Conservation (phyloP, 495 filamentous ascomycete species). For the Daldinia vernicosa region DNA sequence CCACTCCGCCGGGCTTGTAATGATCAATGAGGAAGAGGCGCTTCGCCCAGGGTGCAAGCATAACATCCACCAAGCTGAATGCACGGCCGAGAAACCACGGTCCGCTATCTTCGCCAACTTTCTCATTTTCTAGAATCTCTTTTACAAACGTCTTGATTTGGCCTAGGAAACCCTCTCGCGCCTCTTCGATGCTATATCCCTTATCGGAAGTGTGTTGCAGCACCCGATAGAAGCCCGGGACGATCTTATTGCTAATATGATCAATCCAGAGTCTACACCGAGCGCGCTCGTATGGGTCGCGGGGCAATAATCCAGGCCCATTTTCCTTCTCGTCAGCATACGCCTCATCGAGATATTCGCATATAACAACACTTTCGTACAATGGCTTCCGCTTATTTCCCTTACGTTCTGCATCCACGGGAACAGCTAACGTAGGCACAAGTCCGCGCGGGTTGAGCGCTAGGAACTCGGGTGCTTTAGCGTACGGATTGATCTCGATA, state of each 20-base stretch:
- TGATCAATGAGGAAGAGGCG: constrained; percentile 75
- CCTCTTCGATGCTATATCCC: constrained; percentile 53
- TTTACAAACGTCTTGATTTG: constrained; percentile 63
- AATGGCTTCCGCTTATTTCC: constrained; percentile 62
- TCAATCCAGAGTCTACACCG: constrained; percentile 73
- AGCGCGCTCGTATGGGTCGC: constrained; percentile 65
- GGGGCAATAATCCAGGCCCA: constrained; percentile 62
- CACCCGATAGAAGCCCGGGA: constrained; percentile 70
- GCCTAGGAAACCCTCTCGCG: constrained; percentile 58
- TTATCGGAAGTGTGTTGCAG: constrained; percentile 68
- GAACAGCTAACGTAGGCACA: constrained; percentile 68
- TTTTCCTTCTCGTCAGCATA: constrained; percentile 49
- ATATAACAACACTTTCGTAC: constrained; percentile 72
- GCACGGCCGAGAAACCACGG: constrained; percentile 70
- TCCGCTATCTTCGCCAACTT: constrained; percentile 51
- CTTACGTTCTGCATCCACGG: not conserved
- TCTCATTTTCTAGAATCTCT: constrained; percentile 58
- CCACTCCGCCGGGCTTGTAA: constrained; percentile 69
- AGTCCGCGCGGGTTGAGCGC: constrained; percentile 73
- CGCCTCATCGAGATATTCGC: constrained; percentile 75
- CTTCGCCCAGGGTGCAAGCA: constrained; percentile 72
- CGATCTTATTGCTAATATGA: constrained; percentile 68
- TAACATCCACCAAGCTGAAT: constrained; percentile 68
- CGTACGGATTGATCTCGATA: constrained; percentile 77
- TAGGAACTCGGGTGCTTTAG: constrained; percentile 69